Conservation (phyloP, 164 flowering plant genomes). For the Cinnamomum micranthum region DNA sequence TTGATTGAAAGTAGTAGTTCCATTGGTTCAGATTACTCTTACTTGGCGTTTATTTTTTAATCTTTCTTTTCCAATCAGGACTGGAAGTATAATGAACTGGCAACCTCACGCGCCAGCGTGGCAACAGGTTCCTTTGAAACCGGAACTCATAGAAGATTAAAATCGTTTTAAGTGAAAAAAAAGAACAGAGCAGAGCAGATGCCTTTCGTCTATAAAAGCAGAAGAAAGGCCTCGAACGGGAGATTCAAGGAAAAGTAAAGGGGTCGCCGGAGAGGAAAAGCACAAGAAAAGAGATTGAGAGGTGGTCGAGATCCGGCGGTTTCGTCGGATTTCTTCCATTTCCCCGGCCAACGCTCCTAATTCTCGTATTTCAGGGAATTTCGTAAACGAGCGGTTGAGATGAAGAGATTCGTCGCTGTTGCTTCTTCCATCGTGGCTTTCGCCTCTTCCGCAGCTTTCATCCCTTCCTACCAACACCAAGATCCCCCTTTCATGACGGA, state of each 20-base stretch:
- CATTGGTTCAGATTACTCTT: no score
- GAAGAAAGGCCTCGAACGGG: no score
- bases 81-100: no score
- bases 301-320: conserved; percentile 1
- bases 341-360: not conserved
- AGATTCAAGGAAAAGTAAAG: not conserved
- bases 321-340: conserved; percentile 3
- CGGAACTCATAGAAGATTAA: not conserved
- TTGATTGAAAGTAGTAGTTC: no score
- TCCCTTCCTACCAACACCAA: not conserved
- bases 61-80: no score
- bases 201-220: no score
- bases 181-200: no score
- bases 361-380: not conserved
- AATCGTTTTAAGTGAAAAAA: not conserved
- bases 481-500: not conserved
- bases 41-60: no score
- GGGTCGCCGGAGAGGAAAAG: not conserved
- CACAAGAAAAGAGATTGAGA: no score
- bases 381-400: not conserved
- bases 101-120: no score
- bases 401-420: conserved; percentile 10
- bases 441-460: conserved; percentile 4
- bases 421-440: not conserved
- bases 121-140: not conserved